These are phyloP conservation scores for Trichosanthes cucumerina DNA, from an alignment of 306 rosid genomes.

Conservation along the genomic window DNA sequence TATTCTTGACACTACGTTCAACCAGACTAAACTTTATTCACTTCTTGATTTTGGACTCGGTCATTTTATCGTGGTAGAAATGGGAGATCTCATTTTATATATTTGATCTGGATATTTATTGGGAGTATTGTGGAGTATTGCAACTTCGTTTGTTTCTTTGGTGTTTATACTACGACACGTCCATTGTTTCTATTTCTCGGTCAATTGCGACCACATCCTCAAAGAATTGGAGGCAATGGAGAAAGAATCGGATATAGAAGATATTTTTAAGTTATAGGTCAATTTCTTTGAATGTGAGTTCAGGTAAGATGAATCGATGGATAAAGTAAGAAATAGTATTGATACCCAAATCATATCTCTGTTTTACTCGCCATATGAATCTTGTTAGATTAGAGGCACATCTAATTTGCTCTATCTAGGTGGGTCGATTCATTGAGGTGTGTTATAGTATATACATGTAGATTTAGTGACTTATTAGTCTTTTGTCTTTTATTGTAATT, in stretches of 20 bases:
- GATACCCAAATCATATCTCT: slow-evolving; percentile 10
- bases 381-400: not conserved
- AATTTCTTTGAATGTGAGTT: slow-evolving; percentile 66
- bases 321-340: slow-evolving; percentile 7
- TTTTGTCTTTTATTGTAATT: no score
- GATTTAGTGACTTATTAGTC: no score
- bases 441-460: no score
- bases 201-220: slow-evolving; percentile 51
- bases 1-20: not conserved
- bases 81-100: not conserved
- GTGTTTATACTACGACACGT: not conserved
- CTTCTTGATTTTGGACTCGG: not conserved
- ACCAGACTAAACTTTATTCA: not conserved
- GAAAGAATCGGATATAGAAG: slow-evolving; percentile 77
- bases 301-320: slow-evolving; percentile 38
- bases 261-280: slow-evolving; percentile 76
- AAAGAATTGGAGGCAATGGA: slow-evolving; percentile 77
- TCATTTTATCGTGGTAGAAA: not conserved
- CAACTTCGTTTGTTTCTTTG: not conserved
- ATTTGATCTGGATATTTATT: not conserved
- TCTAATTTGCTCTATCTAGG: not conserved
- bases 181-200: slow-evolving; percentile 31
- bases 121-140: not conserved
- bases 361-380: slow-evolving; percentile 8
- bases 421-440: not conserved